These are phyloP conservation scores for Syncephalastrum monosporum DNA, from an alignment of 371 early-diverging fungal genomes.

Conservation along the genomic window DNA sequence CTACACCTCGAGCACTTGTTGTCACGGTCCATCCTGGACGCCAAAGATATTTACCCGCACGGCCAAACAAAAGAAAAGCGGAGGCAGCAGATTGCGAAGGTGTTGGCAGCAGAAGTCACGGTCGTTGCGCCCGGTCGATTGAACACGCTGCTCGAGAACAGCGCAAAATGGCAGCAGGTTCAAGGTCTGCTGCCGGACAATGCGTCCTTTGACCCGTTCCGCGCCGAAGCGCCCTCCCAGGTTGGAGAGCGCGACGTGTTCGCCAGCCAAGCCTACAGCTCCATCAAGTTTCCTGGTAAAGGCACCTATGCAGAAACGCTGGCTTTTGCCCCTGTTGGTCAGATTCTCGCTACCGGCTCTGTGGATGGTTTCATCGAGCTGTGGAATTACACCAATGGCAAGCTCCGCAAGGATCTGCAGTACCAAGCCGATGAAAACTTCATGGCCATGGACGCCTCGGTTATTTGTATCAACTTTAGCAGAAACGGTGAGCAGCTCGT, in stretches of 20 bases:
- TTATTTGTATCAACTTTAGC: constrained; percentile 76
- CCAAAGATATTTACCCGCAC: constrained; percentile 53
- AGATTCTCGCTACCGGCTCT: constrained; percentile 84
- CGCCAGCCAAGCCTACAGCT: constrained; percentile 61
- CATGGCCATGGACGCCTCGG: constrained; percentile 90
- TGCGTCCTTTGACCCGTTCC: constrained; percentile 73
- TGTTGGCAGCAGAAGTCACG: constrained; percentile 64
- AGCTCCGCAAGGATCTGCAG: constrained; percentile 80
- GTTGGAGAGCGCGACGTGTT: constrained; percentile 68
- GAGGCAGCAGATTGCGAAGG: constrained; percentile 68
- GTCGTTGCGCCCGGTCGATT: constrained; percentile 76
- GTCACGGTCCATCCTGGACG: constrained; percentile 62
- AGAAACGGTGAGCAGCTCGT: constrained; percentile 78
- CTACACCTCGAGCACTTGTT: constrained; percentile 76
- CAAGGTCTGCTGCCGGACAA: constrained; percentile 75
- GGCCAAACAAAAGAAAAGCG: constrained; percentile 63
- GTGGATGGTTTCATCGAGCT: constrained; percentile 93
- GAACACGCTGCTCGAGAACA: constrained; percentile 76
- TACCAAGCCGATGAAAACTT: constrained; percentile 87
- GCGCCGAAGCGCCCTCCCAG: constrained; percentile 60
- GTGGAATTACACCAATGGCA: constrained; percentile 90
- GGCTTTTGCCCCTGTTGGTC: constrained; percentile 81
- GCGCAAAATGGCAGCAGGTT: constrained; percentile 82
- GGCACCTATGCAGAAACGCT: constrained; percentile 79
- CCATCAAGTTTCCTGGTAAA: constrained; percentile 84